Conservation (phyloP, 495 filamentous ascomycete genomes). For the Neurospora sp. region DNA sequence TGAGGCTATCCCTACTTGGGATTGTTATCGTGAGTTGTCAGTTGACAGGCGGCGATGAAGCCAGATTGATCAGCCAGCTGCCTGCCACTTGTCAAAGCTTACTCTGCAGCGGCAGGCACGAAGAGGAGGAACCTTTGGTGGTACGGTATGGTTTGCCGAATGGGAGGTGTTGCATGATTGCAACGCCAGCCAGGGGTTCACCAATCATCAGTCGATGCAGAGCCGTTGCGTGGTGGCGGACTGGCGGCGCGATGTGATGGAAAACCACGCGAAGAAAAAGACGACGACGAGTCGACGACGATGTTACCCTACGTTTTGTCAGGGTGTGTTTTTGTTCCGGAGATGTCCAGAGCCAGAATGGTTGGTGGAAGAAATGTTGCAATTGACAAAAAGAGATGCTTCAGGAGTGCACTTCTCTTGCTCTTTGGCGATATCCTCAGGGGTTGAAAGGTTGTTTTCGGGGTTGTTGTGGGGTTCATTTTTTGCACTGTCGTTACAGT, state of each 20-base stretch:
- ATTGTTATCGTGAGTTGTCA: not conserved
- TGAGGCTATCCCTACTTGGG: not conserved
- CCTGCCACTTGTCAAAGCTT: not conserved
- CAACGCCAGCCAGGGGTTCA: not conserved
- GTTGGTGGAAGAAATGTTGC: not conserved
- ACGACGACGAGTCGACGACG: not conserved
- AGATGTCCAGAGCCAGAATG: not conserved
- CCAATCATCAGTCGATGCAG: not conserved
- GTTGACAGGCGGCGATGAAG: not conserved
- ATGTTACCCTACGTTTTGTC: not conserved
- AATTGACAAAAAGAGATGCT: not conserved
- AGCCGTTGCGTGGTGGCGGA: not conserved
- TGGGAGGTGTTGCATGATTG: not conserved
- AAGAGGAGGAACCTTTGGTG: not conserved
- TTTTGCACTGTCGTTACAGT: not conserved
- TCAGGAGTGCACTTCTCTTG: not conserved
- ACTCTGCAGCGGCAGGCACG: not conserved
- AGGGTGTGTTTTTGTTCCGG: not conserved
- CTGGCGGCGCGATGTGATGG: not conserved
- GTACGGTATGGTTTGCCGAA: not conserved
- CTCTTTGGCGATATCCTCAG: not conserved
- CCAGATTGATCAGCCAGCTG: not conserved
- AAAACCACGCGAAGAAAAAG: not conserved
- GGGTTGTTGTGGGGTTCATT: not conserved
- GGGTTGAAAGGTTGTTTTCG: not conserved